phyloP scores from a whole-genome alignment of 78 protist genomes.

The Cavenderia fasciculata region DNA sequence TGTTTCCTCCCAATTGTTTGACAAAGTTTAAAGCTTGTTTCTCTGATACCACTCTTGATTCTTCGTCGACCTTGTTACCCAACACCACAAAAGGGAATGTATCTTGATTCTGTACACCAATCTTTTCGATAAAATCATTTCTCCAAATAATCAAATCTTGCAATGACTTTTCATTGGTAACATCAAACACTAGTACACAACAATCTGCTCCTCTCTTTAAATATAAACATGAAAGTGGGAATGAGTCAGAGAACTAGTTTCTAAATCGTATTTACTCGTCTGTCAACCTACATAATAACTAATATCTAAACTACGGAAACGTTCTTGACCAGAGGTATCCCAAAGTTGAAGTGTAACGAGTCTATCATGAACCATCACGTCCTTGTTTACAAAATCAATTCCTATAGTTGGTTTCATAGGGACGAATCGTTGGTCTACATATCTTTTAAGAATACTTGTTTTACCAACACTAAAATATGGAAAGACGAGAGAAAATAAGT shows the following conservation, averaged over 20 bases:
- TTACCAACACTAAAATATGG: conserved; percentile 57
- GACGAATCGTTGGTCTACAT: conserved; percentile 71
- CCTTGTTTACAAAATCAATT: conserved; percentile 64
- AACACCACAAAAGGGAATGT: conserved; percentile 66
- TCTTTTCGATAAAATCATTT: conserved; percentile 61
- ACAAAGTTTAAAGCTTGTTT: conserved; percentile 11
- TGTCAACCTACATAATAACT: no score
- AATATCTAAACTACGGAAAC: conserved; percentile 79
- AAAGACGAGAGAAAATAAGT: not conserved
- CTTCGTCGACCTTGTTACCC: conserved; percentile 76
- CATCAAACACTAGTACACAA: conserved; percentile 85
- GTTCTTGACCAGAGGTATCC: conserved; percentile 87
- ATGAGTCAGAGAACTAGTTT: no score
- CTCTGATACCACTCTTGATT: conserved; percentile 35
- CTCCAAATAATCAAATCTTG: conserved; percentile 74
- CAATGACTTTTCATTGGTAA: conserved; percentile 45
- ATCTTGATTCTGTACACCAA: conserved; percentile 54
- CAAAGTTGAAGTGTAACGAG: conserved; percentile 69
- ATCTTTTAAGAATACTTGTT: conserved; percentile 69
- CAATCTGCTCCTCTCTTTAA: conserved; percentile 88
- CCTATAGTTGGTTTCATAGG: conserved; percentile 74
- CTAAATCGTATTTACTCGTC: no score
- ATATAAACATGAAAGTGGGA: no score
- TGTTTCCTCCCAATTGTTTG: conserved; percentile 47
- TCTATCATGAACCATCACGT: conserved; percentile 59